These are phyloP conservation scores for Ascochyta rabiei DNA, from an alignment of 2,329 filamentous ascomycete genomes.

Conservation along the genomic window DNA sequence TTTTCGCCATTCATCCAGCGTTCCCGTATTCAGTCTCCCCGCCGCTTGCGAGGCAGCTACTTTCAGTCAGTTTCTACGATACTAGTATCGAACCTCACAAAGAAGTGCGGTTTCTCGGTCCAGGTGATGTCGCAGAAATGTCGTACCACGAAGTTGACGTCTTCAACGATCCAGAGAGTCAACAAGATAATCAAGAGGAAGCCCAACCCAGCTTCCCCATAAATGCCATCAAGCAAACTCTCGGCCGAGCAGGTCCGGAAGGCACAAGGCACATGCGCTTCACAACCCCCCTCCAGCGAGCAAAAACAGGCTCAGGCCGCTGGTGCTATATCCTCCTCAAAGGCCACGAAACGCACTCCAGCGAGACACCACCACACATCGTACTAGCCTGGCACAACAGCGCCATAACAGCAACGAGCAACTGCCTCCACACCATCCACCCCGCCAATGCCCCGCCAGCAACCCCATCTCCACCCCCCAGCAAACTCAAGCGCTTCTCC, in stretches of 20 bases:
- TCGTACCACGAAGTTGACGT: conserved; percentile 33
- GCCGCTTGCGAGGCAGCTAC: conserved; percentile 19
- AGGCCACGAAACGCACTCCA: neutral
- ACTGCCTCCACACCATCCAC: conserved; percentile 20
- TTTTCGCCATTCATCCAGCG: conserved; percentile 22
- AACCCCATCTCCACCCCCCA: neutral
- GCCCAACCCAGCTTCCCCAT: neutral
- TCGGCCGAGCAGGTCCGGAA: neutral
- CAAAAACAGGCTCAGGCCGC: conserved; percentile 17
- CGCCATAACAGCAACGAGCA: conserved; percentile 14
- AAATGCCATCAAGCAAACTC: neutral
- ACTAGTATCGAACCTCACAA: conserved; percentile 21
- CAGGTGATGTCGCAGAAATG: conserved; percentile 20
- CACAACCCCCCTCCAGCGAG: conserved; percentile 4
- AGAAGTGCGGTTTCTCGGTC: conserved; percentile 29
- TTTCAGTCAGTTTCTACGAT: conserved; percentile 32
- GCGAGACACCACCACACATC: conserved; percentile 10
- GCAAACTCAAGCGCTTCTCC: conserved; percentile 8
- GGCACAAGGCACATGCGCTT: neutral
- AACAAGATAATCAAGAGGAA: neutral
- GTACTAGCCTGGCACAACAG: conserved; percentile 22
- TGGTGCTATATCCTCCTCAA: conserved; percentile 27
- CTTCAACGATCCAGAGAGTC: conserved; percentile 9
- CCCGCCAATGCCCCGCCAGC: neutral
- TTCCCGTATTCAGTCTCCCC: conserved; percentile 23